Percentiles rank a stretch among this genome's conserved stretches.
These are phyloP conservation scores for Komagataella pseudopastoris DNA, from an alignment of 805 yeast species.

Conservation along the genomic window DNA sequence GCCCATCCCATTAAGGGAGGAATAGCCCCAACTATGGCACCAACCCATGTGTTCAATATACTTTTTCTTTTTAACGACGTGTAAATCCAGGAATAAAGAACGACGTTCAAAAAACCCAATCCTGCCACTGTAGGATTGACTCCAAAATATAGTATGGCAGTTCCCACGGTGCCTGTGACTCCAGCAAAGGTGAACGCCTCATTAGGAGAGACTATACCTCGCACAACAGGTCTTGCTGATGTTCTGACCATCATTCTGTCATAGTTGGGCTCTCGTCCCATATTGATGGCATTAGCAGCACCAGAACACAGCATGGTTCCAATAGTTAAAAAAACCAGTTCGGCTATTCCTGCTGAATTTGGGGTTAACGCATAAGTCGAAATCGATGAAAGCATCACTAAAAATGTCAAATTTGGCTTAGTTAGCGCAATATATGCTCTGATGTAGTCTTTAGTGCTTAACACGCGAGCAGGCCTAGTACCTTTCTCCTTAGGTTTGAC, in stretches of 20 bases:
- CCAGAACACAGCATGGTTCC: constrained; percentile 88
- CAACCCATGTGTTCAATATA: constrained; percentile 93
- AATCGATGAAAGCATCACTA: constrained; percentile 84
- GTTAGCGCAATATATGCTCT: constrained; percentile 70
- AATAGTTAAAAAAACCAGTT: constrained; percentile 56
- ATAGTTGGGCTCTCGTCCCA: constrained; percentile 90
- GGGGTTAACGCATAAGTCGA: constrained; percentile 93
- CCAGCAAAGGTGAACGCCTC: constrained; percentile 81
- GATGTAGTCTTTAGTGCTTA: constrained; percentile 23
- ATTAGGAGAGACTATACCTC: constrained; percentile 58
- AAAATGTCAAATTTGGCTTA: constrained; percentile 77
- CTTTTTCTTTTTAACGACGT: constrained; percentile 80
- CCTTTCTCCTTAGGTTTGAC: constrained; percentile 28
- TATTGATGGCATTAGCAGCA: constrained; percentile 92
- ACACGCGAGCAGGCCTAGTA: constrained; percentile 1
- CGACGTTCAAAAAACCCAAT: constrained; percentile 71
- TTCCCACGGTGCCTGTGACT: constrained; percentile 58
- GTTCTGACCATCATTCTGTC: constrained; percentile 86
- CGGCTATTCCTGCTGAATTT: constrained; percentile 55
- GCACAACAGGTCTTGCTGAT: constrained; percentile 77
- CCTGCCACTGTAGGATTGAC: constrained; percentile 78
- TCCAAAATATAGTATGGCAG: constrained; percentile 54
- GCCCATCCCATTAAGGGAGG: constrained; percentile 99
- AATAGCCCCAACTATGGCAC: constrained; percentile 96
- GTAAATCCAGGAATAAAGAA: constrained; percentile 78